Evolutionary conservation across 73 alveolate genomes (phyloP).

Genomic region (Symbiodinium pilosum): DNA sequence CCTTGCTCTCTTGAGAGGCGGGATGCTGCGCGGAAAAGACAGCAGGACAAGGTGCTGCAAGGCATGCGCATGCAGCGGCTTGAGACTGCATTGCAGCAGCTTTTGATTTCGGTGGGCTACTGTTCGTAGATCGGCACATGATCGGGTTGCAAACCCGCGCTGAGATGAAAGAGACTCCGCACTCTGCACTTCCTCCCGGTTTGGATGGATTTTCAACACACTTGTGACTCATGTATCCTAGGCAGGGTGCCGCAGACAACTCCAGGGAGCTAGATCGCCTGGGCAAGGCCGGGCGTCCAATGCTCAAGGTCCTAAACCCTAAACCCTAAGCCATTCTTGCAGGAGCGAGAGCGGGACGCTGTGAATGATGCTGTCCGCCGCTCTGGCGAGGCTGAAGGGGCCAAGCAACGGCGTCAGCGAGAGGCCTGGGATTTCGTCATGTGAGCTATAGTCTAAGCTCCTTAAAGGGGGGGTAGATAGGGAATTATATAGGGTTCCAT

Average conservation of each 20-base stretch:
- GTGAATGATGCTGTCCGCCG: slow-evolving; percentile 5
- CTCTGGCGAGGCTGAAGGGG: slow-evolving; percentile 8
- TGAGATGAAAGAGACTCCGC: too few relatives aligned
- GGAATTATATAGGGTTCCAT: too few relatives aligned
- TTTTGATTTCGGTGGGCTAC: too few relatives aligned
- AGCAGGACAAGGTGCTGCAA: slow-evolving; percentile 53
- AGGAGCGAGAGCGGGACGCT: not conserved
- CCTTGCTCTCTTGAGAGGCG: slow-evolving; percentile 31
- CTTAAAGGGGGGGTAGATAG: too few relatives aligned
- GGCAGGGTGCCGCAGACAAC: slow-evolving; percentile 79
- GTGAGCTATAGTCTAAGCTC: not conserved
- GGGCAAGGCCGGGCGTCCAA: slow-evolving; percentile 59
- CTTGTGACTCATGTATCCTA: not conserved
- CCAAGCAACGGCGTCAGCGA: not conserved
- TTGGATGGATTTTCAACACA: too few relatives aligned
- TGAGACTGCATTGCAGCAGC: not conserved
- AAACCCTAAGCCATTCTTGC: too few relatives aligned
- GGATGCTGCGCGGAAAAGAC: slow-evolving; percentile 28
- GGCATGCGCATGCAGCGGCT: slow-evolving; percentile 75
- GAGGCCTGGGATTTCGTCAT: not conserved
- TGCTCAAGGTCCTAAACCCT: too few relatives aligned
- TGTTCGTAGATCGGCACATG: too few relatives aligned
- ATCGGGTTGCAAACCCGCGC: too few relatives aligned
- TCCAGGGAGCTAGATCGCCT: slow-evolving; percentile 31
- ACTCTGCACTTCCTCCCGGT: too few relatives aligned